Conservation (phyloP, 2,329 filamentous ascomycete genomes). For the Tolypocladium capitatum region DNA sequence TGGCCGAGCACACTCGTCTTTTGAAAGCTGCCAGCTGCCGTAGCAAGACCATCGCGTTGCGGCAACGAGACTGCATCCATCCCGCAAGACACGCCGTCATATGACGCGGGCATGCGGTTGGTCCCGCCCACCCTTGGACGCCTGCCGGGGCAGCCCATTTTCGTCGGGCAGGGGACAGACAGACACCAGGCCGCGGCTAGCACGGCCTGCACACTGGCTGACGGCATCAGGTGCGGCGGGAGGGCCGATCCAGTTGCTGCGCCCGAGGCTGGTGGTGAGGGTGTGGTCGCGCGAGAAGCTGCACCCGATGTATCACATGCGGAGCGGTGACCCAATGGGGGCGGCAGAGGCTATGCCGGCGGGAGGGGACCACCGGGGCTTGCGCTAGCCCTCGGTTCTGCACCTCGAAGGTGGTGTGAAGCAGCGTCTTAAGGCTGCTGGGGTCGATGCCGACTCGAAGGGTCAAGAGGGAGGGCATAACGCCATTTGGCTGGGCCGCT, state of each 20-base stretch:
- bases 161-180: background rate
- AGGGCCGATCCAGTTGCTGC: background rate
- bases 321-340: background rate
- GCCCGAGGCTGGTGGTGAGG: background rate
- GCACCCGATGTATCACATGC: background rate
- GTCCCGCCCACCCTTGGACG: constrained; percentile 2
- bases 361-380: background rate
- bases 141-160: background rate
- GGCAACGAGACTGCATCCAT: background rate
- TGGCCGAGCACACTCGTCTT: background rate
- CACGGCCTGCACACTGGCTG: too few relatives aligned
- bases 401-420: background rate
- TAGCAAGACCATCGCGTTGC: background rate
- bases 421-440: background rate
- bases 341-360: background rate
- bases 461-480: too few relatives aligned
- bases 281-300: background rate
- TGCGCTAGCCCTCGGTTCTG: background rate
- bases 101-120: constrained; percentile 7
- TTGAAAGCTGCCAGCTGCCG: background rate
- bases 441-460: too few relatives aligned
- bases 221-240: background rate
- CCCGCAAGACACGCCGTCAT: constrained; percentile 6
- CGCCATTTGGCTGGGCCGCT: too few relatives aligned
- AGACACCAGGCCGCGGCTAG: background rate